A percentile compares a stretch with the other conserved stretches of the same genome.
Conservation (phyloP, 176 grass and related monocot genomes). For the Avena atlantica region DNA sequence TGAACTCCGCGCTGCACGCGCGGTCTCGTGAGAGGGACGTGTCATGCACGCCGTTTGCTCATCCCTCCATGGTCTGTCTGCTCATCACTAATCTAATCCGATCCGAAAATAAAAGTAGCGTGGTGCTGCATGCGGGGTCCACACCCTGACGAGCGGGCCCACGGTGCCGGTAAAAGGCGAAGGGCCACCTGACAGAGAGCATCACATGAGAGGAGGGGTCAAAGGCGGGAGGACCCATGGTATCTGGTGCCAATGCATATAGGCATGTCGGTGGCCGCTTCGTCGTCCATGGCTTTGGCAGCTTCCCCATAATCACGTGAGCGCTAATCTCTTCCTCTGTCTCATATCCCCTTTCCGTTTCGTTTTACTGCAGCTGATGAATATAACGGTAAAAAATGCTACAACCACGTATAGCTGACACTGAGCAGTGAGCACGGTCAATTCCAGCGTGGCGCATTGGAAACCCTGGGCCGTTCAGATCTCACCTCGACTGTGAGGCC, state of each 20-base stretch:
- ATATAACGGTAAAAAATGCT: too few species aligned
- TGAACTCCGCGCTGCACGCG: constrained; percentile 7
- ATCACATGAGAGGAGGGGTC: constrained; percentile 22
- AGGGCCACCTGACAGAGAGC: constrained; percentile 28
- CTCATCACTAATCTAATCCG: not conserved
- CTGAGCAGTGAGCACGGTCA: too few species aligned
- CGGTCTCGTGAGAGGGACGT: constrained; percentile 36
- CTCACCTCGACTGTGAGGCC: too few species aligned
- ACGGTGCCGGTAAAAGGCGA: not conserved
- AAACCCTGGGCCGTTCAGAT: too few species aligned
- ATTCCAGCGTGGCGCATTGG: too few species aligned
- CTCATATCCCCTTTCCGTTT: too few species aligned
- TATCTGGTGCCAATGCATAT: not conserved
- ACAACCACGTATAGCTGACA: too few species aligned
- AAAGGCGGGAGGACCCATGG: not conserved
- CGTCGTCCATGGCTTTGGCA: not conserved
- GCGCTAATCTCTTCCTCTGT: not conserved
- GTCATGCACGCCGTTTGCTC: constrained; percentile 8
- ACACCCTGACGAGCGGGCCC: not conserved
- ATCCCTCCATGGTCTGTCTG: not conserved
- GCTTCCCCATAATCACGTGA: constrained; percentile 14
- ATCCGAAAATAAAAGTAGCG: not conserved
- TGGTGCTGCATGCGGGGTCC: not conserved
- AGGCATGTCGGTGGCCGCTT: constrained; percentile 52
- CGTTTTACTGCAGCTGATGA: too few species aligned